These are phyloP conservation scores for Aspergillus fijiensis DNA, from an alignment of 2,329 filamentous ascomycete genomes.

Conservation along the genomic window DNA sequence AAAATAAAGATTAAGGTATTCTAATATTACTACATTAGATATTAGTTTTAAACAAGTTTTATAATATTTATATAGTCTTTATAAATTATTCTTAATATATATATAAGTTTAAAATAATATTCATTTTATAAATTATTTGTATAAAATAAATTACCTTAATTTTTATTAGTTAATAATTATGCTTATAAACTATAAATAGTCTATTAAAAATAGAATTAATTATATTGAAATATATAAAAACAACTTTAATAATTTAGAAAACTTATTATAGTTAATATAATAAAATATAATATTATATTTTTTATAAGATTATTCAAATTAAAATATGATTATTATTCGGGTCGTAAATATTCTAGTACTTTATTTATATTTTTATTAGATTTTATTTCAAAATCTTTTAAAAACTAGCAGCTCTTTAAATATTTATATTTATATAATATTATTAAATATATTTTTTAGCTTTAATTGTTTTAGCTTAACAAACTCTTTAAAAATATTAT, in stretches of 20 bases:
- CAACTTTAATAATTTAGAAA: not conserved
- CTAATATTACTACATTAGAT: not conserved
- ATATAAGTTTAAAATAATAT: not conserved
- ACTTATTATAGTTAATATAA: not conserved
- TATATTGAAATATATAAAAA: not conserved
- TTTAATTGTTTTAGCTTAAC: not conserved
- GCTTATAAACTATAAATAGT: not conserved
- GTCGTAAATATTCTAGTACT: not conserved
- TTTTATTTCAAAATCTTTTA: not conserved
- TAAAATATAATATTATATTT: not conserved
- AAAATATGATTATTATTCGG: not conserved
- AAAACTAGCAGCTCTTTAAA: not conserved
- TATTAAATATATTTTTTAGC: not conserved
- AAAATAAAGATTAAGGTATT: not conserved
- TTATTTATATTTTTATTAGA: not conserved
- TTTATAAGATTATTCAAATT: not conserved
- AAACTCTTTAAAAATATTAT: too few relatives aligned
- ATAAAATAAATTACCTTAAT: not conserved
- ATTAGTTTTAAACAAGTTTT: not conserved
- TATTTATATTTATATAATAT: not conserved
- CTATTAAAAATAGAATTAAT: not conserved
- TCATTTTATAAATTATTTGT: not conserved
- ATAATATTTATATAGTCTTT: not conserved
- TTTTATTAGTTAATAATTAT: not conserved
- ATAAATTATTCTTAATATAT: not conserved